These are phyloP conservation scores for Xylaria sp. DNA, from an alignment of 2,329 filamentous ascomycete genomes.

Conservation along the genomic window DNA sequence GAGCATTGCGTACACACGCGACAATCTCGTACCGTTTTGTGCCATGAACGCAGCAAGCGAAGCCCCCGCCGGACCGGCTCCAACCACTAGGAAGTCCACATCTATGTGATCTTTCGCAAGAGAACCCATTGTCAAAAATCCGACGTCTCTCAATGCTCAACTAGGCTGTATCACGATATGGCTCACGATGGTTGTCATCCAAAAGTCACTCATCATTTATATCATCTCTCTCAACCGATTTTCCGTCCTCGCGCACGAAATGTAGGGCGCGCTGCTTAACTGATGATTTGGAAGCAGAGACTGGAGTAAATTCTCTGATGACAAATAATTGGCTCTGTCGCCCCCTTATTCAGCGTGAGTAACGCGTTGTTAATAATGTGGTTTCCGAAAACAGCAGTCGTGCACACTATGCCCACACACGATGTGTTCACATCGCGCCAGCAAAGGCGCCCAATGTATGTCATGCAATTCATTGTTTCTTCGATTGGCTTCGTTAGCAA, in stretches of 20 bases:
- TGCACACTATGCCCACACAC: too few species aligned
- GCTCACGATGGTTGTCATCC: not conserved
- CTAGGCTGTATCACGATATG: not conserved
- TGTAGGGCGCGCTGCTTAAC: constrained; percentile 5
- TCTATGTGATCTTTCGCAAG: not conserved
- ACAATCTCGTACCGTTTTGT: constrained; percentile 27
- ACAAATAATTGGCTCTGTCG: constrained; percentile 20
- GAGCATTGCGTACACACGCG: not conserved
- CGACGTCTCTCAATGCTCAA: not conserved
- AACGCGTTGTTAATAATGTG: not conserved
- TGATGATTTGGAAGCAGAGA: constrained; percentile 23
- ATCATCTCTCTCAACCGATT: not conserved
- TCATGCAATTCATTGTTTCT: too few species aligned
- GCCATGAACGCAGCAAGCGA: constrained; percentile 32
- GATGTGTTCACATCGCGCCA: too few species aligned
- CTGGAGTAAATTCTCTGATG: not conserved
- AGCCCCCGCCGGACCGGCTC: constrained; percentile 32
- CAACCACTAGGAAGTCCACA: constrained; percentile 52
- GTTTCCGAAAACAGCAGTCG: not conserved
- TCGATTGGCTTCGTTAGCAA: too few species aligned
- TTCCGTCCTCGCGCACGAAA: not conserved
- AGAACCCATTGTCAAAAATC: constrained; percentile 15
- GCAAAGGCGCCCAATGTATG: too few species aligned
- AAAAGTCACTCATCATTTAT: not conserved
- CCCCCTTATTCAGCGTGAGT: constrained; percentile 17